These are phyloP conservation scores for Pseudomassariella vexata DNA, from an alignment of 2,329 filamentous ascomycete genomes.

Conservation along the genomic window DNA sequence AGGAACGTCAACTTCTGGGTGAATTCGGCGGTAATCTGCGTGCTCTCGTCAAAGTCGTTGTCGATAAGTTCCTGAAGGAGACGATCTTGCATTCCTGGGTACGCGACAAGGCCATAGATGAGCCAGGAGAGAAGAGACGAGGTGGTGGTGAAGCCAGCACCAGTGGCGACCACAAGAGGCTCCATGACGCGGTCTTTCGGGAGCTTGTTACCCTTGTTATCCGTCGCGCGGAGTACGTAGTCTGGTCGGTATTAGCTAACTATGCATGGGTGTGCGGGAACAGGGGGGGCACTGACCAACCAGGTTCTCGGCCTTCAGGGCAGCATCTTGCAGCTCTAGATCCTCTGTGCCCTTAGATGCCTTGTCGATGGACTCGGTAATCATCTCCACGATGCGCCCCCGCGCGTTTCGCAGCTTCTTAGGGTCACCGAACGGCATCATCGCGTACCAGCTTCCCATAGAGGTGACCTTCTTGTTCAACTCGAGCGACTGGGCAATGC, in stretches of 20 bases:
- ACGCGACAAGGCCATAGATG: constrained; percentile 45
- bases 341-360: constrained; percentile 32
- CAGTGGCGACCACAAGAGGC: constrained; percentile 44
- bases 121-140: constrained; percentile 54
- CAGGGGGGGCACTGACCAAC: constrained; percentile 14
- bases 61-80: constrained; percentile 54
- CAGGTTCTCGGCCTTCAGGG: constrained; percentile 38
- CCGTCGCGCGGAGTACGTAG: constrained; percentile 46
- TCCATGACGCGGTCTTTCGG: constrained; percentile 34
- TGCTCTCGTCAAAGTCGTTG: constrained; percentile 35
- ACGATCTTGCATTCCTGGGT: constrained; percentile 49
- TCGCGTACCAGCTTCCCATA: constrained; percentile 48
- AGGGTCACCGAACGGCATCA: constrained; percentile 53
- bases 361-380: constrained; percentile 30
- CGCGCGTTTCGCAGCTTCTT: constrained; percentile 31
- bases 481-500: constrained; percentile 43
- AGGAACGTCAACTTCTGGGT: constrained; percentile 43
- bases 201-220: constrained; percentile 48
- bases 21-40: constrained; percentile 38
- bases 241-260: constrained; percentile 24
- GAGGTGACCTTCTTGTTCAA: constrained; percentile 55
- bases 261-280: not conserved
- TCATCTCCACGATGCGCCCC: constrained; percentile 26
- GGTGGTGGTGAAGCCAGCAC: constrained; percentile 56
- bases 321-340: constrained; percentile 40